Conservation (phyloP, 2,329 filamentous ascomycete species). For the Ophiosphaerella korrae region DNA sequence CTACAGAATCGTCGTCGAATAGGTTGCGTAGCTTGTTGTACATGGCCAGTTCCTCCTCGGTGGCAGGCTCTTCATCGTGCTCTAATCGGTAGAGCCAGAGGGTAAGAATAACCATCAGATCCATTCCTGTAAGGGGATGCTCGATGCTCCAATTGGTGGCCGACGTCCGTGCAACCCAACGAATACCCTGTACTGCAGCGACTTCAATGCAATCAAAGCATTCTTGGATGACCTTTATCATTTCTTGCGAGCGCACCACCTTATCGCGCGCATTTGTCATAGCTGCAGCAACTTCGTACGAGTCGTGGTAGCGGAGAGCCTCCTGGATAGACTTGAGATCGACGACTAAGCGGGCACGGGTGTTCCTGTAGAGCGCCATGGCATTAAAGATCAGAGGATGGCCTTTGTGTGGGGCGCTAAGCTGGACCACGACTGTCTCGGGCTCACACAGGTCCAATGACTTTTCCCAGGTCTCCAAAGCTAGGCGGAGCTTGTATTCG, state of each 20-base stretch:
- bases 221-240: slow-evolving; percentile 98
- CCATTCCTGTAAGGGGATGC: slow-evolving; percentile 93
- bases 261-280: slow-evolving; percentile 95
- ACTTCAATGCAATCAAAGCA: slow-evolving; percentile 98
- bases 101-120: slow-evolving; percentile 96
- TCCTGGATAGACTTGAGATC: slow-evolving; percentile 96
- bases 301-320: slow-evolving; percentile 93
- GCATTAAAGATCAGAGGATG: slow-evolving; percentile 98
- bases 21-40: slow-evolving; percentile 90
- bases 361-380: slow-evolving; percentile 95
- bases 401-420: slow-evolving; percentile 93
- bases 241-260: slow-evolving; percentile 92
- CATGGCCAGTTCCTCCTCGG: slow-evolving; percentile 83
- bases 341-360: slow-evolving; percentile 87
- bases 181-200: slow-evolving; percentile 89
- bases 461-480: slow-evolving; percentile 98
- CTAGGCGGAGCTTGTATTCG: slow-evolving; percentile 95
- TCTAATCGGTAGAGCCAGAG: slow-evolving; percentile 99
- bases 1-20: slow-evolving; percentile 88
- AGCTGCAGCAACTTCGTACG: slow-evolving; percentile 93
- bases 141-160: slow-evolving; percentile 99
- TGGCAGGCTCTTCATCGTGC: slow-evolving; percentile 93
- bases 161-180: slow-evolving; percentile 97
- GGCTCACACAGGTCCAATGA: slow-evolving; percentile 92
- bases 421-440: slow-evolving; percentile 82